Evolutionary conservation across 768 basidiomycete genomes (phyloP).

Genomic region (Rossbeevera mucosa): DNA sequence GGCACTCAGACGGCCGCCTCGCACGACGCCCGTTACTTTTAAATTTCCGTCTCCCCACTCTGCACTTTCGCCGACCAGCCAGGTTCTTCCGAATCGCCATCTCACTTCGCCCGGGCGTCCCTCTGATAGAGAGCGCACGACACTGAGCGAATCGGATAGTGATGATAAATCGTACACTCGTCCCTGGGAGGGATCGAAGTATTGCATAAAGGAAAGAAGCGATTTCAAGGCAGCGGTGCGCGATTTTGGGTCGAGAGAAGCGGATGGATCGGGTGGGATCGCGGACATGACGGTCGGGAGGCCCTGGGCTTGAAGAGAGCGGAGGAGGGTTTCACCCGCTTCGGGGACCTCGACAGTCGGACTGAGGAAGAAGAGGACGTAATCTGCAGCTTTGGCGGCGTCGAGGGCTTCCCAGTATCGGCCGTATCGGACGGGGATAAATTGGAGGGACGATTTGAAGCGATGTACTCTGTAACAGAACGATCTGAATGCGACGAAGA

Average conservation of each 20-base stretch:
- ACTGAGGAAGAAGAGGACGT: constrained; percentile 82
- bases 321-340: constrained; percentile 84
- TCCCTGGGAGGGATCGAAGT: constrained; percentile 83
- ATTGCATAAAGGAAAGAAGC: constrained; percentile 88
- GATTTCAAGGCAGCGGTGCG: constrained; percentile 75
- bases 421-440: constrained; percentile 71
- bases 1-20: constrained; percentile 72
- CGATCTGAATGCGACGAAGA: constrained; percentile 2
- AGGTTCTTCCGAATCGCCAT: constrained; percentile 80
- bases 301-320: constrained; percentile 87
- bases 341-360: constrained; percentile 74
- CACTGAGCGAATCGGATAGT: constrained; percentile 62
- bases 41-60: constrained; percentile 63
- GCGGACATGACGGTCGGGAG: constrained; percentile 80
- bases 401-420: constrained; percentile 76
- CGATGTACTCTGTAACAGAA: constrained; percentile 60
- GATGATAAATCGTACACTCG: constrained; percentile 70
- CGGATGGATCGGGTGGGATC: constrained; percentile 47
- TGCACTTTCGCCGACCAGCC: constrained; percentile 60
- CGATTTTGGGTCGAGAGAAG: constrained; percentile 51
- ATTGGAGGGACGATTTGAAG: constrained; percentile 89
- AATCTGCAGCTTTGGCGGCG: constrained; percentile 84
- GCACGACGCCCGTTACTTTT: constrained; percentile 75
- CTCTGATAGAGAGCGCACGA: constrained; percentile 76
- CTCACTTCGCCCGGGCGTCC: constrained; percentile 74